Evolutionary conservation across 345 rosid genomes (phyloP), one percentile per base, ranked within the genome.

Genomic region (thale cress (Arabidopsis thaliana)): DNA sequence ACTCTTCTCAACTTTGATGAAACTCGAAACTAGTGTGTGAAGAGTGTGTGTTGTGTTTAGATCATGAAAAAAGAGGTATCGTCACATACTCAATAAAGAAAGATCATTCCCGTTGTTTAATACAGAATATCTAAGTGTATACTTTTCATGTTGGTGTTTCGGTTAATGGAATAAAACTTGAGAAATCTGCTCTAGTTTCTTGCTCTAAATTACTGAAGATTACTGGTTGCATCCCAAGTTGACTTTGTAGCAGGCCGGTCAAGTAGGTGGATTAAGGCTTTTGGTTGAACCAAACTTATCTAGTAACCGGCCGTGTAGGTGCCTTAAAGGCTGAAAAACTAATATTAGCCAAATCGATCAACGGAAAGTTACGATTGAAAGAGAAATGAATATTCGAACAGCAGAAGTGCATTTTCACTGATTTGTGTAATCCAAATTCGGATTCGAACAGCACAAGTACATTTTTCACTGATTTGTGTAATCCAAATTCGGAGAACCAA

Each of bases 1-100:
- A 68, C 75, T 73, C 85, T 56, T 53, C 89, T 59, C 82, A 73
- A 78, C 72, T 82, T 46, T 79, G 81, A 82, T 69, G 16, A 34
- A 62, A 52, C 45, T 58, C 2, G 59, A 34, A 13, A 33, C 13
- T 2, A 5, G 51, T 2, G 11, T 57, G 52, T 8, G 25, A 22
- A 22, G 53, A 22, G 59, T 53, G 33, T 52, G 38, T 53, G 59
- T 5, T 40, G 7, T 64, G 71, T 65, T 56, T 44, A 25, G 6
- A 67, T 13, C 48, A 37, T 69, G 62, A n/a, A 13, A 50, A 37
- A 13, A 14, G 22, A 36, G 20, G 40, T 44, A 65, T 45, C 55
- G 30, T 64, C 72, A 34, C 6, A 24, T 56, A 36, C 58, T 2
- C 67, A 74, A 65, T 65, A 65, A 65, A 65, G 41, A 46, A 32